These are phyloP conservation scores for Chytriomyces confervae DNA, from an alignment of 192 early-diverging fungal genomes.

Conservation along the genomic window DNA sequence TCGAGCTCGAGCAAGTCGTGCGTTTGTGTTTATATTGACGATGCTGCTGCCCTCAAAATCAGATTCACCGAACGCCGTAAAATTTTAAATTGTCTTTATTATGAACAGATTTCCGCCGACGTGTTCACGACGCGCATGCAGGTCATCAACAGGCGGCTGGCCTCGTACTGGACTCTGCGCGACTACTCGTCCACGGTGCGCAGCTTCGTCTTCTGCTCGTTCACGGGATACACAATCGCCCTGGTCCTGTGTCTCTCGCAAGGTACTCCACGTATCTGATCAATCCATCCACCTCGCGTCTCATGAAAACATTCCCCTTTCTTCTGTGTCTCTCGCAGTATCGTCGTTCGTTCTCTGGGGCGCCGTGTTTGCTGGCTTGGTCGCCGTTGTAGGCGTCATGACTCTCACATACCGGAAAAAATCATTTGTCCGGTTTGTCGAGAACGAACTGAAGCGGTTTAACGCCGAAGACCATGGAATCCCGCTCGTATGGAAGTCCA, in stretches of 20 bases:
- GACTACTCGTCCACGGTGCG: background rate
- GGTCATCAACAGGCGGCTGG: background rate
- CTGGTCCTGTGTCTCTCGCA: background rate
- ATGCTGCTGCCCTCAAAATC: background rate
- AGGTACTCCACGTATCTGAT: no score
- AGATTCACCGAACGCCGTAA: background rate
- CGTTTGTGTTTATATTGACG: background rate
- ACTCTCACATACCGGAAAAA: background rate
- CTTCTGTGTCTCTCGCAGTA: background rate
- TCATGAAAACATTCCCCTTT: no score
- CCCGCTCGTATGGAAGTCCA: background rate
- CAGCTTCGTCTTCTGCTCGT: background rate
- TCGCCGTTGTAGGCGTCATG: background rate
- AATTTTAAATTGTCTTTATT: background rate
- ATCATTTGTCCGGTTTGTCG: background rate
- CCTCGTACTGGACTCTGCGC: background rate
- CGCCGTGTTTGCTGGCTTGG: background rate
- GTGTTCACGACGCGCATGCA: background rate
- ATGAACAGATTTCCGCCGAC: slow-evolving; percentile 1
- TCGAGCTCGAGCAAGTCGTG: background rate
- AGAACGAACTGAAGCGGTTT: background rate
- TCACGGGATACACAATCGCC: background rate
- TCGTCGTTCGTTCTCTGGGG: background rate
- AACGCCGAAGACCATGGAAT: background rate
- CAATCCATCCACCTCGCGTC: no score